These are phyloP conservation scores for Suillus clintonianus DNA, from an alignment of 768 basidiomycete species.

Conservation along the genomic window DNA sequence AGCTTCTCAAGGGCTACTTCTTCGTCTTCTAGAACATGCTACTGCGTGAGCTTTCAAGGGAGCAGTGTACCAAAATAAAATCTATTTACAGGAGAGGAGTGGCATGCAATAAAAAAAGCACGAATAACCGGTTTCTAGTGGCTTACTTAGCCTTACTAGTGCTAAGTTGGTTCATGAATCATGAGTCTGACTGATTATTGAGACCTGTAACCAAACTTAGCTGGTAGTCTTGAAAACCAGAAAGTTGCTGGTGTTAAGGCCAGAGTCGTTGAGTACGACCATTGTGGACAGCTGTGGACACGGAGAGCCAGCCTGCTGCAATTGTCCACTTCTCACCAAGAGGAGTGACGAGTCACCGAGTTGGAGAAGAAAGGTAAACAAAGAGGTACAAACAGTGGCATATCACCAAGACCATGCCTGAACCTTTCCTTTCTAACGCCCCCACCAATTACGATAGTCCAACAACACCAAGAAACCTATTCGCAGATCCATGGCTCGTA, in stretches of 20 bases:
- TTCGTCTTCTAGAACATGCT: background rate
- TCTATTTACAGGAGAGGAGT: background rate
- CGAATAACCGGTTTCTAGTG: no score
- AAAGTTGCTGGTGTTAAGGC: background rate
- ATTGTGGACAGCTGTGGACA: background rate
- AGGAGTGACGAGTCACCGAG: background rate
- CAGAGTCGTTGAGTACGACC: background rate
- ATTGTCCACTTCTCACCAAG: background rate
- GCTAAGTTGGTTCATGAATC: background rate
- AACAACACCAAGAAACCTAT: conserved; percentile 5
- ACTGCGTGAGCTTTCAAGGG: background rate
- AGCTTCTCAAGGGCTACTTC: background rate
- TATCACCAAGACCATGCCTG: background rate
- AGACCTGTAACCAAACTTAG: background rate
- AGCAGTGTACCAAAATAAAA: background rate
- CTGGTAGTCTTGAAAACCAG: background rate
- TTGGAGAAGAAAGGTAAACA: background rate
- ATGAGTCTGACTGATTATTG: background rate
- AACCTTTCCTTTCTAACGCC: background rate
- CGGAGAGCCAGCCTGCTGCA: background rate
- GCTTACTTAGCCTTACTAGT: no score
- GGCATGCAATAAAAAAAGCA: background rate
- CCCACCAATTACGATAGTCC: conserved; percentile 6
- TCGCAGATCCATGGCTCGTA: conserved; percentile 19
- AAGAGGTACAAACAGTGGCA: conserved; percentile 6